Evolutionary conservation across 805 yeast species (phyloP), one percentile per base, ranked within the genome.

Genomic region (Grigorovia jiainica): DNA sequence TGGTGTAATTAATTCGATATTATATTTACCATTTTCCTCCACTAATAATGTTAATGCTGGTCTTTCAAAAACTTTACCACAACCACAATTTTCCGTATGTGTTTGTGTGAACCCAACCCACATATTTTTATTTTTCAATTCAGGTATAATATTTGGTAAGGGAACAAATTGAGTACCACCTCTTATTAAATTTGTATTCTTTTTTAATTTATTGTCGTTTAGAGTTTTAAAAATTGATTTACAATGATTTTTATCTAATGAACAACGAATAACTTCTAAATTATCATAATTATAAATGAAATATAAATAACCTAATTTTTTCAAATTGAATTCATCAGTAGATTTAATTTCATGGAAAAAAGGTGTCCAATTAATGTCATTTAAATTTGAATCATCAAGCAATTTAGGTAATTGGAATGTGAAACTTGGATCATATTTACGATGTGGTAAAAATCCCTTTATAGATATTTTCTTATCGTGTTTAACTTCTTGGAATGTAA

Each of bases 61-160:
- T 38, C 55, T 47, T 36, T 47, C 45, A 36, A 41, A 50, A 29
- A 11, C 31, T 7, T 13, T 15, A 23, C 49, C 52, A 38, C 55
- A 51, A 10, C 54, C 52, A 43, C 55, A 51, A 23, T 42, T 29
- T 9, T 27, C 9, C 18, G 47, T 34, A 23, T 45, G 51, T 25
- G 43, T 33, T 35, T 50, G 44, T 11, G 54, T 53, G 42, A 52
- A 50, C 7, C 54, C 54, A 17, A 52, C 38, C 55, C 55, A 52
- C 23, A 50, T 43, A 25, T 47, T 44, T 35, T 48, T 47, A 20
- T 40, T 44, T 23, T 46, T 41, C 16, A 52, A 41, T 18, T 33
- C 29, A 5, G 54, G 54, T 3, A 51, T 16, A 9, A 38, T 21
- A 16, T 37, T 40, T 4, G 54, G 54, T 36, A 52, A 36, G 6